A percentile compares a stretch with the other conserved stretches of the same genome.
phyloP scores from a whole-genome alignment of 2,329 filamentous ascomycete genomes.

The Cadophora sp. region DNA sequence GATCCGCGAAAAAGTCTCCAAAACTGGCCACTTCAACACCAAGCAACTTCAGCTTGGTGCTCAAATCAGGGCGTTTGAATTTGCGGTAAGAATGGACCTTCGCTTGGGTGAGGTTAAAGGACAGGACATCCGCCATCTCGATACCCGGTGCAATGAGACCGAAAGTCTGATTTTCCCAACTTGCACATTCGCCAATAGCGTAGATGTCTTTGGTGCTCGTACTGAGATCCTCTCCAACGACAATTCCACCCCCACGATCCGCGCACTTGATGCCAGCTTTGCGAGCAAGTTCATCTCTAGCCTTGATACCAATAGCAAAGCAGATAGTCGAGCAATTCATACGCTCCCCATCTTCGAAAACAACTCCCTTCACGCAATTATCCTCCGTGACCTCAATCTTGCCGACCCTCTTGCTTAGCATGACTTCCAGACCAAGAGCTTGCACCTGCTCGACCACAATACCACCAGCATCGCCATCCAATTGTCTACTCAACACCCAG shows the following conservation, averaged over 20 bases:
- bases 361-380: conserved; percentile 74
- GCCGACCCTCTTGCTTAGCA: conserved; percentile 78
- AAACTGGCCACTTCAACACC: conserved; percentile 93
- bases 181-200: conserved; percentile 90
- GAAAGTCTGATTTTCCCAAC: conserved; percentile 86
- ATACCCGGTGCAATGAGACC: conserved; percentile 89
- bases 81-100: conserved; percentile 70
- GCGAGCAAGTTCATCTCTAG: conserved; percentile 78
- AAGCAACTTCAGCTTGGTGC: conserved; percentile 88
- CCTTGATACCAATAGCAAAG: conserved; percentile 87
- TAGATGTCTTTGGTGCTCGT: conserved; percentile 79
- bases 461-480: conserved; percentile 80
- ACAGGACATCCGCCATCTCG: conserved; percentile 90
- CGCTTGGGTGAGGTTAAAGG: conserved; percentile 89
- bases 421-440: conserved; percentile 78
- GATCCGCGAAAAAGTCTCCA: conserved; percentile 90
- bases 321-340: conserved; percentile 83
- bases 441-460: conserved; percentile 85
- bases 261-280: conserved; percentile 75
- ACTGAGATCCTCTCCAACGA: conserved; percentile 62
- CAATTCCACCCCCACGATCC: conserved; percentile 76
- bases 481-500: conserved; percentile 83
- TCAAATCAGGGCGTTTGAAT: conserved; percentile 85
- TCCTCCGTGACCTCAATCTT: conserved; percentile 71
- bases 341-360: conserved; percentile 80